Conservation (phyloP, 78 protist species). For the Speleostelium caveatum region DNA sequence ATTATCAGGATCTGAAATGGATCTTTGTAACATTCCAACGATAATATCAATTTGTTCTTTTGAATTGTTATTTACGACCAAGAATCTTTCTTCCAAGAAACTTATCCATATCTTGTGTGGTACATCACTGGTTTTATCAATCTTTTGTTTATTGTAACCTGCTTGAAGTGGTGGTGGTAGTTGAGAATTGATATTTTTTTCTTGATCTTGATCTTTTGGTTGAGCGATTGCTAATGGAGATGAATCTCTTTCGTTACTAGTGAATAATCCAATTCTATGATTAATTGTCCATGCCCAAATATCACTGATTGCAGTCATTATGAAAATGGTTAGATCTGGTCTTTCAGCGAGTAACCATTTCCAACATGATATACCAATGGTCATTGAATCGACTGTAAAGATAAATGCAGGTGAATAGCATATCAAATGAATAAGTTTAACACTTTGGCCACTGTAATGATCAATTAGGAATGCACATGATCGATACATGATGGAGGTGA, state of each 20-base stretch:
- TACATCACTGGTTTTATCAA: conserved; percentile 34
- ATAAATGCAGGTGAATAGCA: conserved; percentile 69
- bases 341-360: conserved; percentile 81
- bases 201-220: not conserved
- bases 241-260: conserved; percentile 62
- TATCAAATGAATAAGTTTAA: conserved; percentile 69
- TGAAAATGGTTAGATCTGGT: conserved; percentile 45
- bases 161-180: not conserved
- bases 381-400: conserved; percentile 68
- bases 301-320: conserved; percentile 71
- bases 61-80: conserved; percentile 30
- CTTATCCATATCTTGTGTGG: conserved; percentile 82
- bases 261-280: conserved; percentile 80
- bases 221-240: conserved; percentile 38
- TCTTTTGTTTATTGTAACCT: not conserved
- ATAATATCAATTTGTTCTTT: conserved; percentile 61
- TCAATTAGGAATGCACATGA: conserved; percentile 65
- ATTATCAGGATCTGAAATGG: conserved; percentile 73
- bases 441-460: conserved; percentile 45
- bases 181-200: not conserved
- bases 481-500: conserved; percentile 52
- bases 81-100: conserved; percentile 80
- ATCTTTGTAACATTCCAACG: conserved; percentile 53
- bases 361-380: conserved; percentile 77
- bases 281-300: conserved; percentile 87